A percentile compares a stretch with the other conserved stretches of the same genome.
These are phyloP conservation scores for Rubus idaeus DNA, from an alignment of 306 rosid species.

Conservation along the genomic window DNA sequence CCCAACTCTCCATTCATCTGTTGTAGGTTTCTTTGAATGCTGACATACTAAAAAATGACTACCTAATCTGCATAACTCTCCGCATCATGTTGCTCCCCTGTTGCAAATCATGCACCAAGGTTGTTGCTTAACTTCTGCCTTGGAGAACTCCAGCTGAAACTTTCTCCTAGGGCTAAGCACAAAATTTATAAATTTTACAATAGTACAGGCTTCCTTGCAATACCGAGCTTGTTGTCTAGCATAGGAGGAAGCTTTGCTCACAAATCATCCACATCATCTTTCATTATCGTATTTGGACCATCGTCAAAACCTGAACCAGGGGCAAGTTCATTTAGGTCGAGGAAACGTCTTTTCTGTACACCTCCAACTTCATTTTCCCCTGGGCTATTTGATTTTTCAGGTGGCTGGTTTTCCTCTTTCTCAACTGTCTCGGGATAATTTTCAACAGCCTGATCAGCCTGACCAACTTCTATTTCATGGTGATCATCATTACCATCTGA, in stretches of 20 bases:
- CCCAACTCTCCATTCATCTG: slow-evolving; percentile 67
- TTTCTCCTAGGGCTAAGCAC: slow-evolving; percentile 61
- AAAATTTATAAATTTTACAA: slow-evolving; percentile 71
- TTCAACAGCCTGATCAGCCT: slow-evolving; percentile 54
- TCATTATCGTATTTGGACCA: slow-evolving; percentile 61
- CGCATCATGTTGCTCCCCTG: slow-evolving; percentile 62
- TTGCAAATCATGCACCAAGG: slow-evolving; percentile 57
- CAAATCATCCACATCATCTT: slow-evolving; percentile 69
- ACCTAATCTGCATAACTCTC: slow-evolving; percentile 81
- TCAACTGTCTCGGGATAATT: slow-evolving; percentile 43
- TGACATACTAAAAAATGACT: slow-evolving; percentile 76
- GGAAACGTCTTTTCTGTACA: slow-evolving; percentile 68
- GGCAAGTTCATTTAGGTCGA: slow-evolving; percentile 94
- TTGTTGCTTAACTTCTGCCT: slow-evolving; percentile 55
- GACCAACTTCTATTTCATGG: slow-evolving; percentile 63
- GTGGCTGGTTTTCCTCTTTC: slow-evolving; percentile 56
- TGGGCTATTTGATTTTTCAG: slow-evolving; percentile 64
- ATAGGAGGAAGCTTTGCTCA: slow-evolving; percentile 46
- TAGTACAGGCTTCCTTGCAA: slow-evolving; percentile 64
- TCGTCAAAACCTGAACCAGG: slow-evolving; percentile 92
- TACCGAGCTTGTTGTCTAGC: slow-evolving; percentile 31
- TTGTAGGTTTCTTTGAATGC: slow-evolving; percentile 52
- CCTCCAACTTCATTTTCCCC: slow-evolving; percentile 75
- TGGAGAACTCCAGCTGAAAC: slow-evolving; percentile 55
- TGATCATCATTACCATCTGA: slow-evolving; percentile 59